phyloP scores from a whole-genome alignment of 2,329 filamentous ascomycete genomes.

The Hirsutella thompsonii region DNA sequence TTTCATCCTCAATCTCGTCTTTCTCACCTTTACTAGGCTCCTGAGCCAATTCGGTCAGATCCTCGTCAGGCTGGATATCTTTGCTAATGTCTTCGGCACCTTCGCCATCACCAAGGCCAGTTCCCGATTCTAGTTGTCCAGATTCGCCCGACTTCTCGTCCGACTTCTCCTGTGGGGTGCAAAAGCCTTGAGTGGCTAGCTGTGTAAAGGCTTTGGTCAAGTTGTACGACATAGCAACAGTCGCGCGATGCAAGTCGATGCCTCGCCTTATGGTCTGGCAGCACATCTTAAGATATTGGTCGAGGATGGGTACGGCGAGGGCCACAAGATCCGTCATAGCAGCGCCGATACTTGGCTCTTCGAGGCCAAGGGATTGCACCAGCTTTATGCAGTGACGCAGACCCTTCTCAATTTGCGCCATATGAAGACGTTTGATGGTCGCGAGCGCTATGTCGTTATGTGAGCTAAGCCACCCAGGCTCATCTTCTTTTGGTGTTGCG shows the following conservation, averaged over 20 bases:
- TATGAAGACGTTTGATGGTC: conserved; percentile 46
- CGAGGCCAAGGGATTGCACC: conserved; percentile 19
- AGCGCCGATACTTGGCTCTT: conserved; percentile 11
- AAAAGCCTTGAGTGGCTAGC: conserved; percentile 78
- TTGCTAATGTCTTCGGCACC: conserved; percentile 97
- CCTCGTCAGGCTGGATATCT: conserved; percentile 86
- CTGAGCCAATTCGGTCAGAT: conserved; percentile 81
- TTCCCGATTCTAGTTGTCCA: conserved; percentile 79
- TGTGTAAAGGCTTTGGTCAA: conserved; percentile 68
- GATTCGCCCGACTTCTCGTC: conserved; percentile 55
- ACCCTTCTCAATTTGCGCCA: conserved; percentile 36
- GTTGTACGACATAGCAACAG: conserved; percentile 61
- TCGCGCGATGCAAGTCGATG: conserved; percentile 52
- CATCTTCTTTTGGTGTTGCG: conserved; percentile 21
- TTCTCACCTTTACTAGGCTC: conserved; percentile 57
- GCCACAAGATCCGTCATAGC: conserved; percentile 18
- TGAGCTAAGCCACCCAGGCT: conserved; percentile 20
- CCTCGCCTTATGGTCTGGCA: conserved; percentile 44
- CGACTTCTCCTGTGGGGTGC: conserved; percentile 71
- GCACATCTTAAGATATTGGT: conserved; percentile 56
- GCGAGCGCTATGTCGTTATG: conserved; percentile 37
- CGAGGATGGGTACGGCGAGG: conserved; percentile 50
- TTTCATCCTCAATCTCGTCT: conserved; percentile 61
- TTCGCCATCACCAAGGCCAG: conserved; percentile 87
- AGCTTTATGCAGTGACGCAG: conserved; percentile 24